Evolutionary conservation across 257 asterid species (phyloP).

Genomic region (Handroanthus guayacan): DNA sequence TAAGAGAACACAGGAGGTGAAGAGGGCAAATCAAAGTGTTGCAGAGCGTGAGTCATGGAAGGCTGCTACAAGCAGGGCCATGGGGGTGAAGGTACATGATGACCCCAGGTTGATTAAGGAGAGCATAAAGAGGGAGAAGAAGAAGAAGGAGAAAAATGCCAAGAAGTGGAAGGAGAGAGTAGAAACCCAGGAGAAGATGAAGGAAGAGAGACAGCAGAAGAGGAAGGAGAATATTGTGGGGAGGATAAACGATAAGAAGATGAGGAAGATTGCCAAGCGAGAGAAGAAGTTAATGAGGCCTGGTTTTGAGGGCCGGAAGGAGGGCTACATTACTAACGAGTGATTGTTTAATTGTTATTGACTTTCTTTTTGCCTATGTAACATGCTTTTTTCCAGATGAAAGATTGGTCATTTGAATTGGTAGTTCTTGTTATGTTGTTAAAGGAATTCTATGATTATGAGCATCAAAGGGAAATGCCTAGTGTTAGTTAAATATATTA

Average conservation of each 20-base stretch:
- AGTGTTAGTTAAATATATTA: neutral
- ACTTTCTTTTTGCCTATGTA: neutral
- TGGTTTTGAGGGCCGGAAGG: conserved; percentile 89
- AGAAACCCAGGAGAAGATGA: conserved; percentile 61
- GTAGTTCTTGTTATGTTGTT: conserved; percentile 13
- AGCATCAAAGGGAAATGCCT: neutral
- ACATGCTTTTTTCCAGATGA: conserved; percentile 2
- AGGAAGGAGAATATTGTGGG: conserved; percentile 78
- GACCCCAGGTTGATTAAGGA: conserved; percentile 70
- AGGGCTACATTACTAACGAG: conserved; percentile 68
- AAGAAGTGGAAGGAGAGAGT: conserved; percentile 90
- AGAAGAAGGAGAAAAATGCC: conserved; percentile 69
- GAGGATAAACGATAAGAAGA: conserved; percentile 75
- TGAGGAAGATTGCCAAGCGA: conserved; percentile 80
- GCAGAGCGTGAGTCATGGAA: conserved; percentile 84
- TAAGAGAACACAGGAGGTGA: conserved; percentile 68
- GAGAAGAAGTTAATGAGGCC: conserved; percentile 98
- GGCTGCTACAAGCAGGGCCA: conserved; percentile 74
- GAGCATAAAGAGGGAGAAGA: conserved; percentile 80
- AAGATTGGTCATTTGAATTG: conserved; percentile 12
- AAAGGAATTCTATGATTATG: conserved; percentile 6
- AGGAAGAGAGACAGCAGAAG: conserved; percentile 74
- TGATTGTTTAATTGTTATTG: conserved; percentile 43
- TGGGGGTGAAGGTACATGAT: conserved; percentile 91
- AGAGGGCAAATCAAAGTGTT: conserved; percentile 60